These are phyloP conservation scores for Colletotrichum liriopes DNA, from an alignment of 2,329 filamentous ascomycete genomes.

Conservation along the genomic window DNA sequence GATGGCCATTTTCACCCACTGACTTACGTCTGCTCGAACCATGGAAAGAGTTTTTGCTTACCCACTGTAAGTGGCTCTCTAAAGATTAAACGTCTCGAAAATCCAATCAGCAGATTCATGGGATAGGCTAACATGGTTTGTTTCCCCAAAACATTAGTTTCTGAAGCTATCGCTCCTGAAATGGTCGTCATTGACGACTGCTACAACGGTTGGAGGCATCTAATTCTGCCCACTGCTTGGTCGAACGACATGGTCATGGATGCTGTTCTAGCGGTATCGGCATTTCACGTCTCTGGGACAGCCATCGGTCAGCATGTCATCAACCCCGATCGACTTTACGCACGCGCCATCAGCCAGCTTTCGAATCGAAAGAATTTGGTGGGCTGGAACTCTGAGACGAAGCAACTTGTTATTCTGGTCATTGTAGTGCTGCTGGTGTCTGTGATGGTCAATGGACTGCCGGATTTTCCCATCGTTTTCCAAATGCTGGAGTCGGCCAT, in stretches of 20 bases:
- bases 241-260: constrained; percentile 47
- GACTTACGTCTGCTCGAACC: constrained; percentile 12
- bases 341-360: constrained; percentile 11
- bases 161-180: constrained; percentile 45
- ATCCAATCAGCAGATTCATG: too few relatives aligned
- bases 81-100: too few relatives aligned
- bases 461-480: constrained; percentile 48
- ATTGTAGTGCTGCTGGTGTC: constrained; percentile 47
- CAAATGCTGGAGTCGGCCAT: constrained; percentile 49
- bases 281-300: constrained; percentile 45
- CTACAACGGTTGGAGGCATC: constrained; percentile 45
- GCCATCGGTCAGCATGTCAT: not conserved
- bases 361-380: not conserved
- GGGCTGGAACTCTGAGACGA: constrained; percentile 7
- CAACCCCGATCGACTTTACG: constrained; percentile 6
- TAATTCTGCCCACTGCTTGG: constrained; percentile 44
- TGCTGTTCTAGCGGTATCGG: constrained; percentile 47
- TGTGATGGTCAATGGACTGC: constrained; percentile 47
- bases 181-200: constrained; percentile 46
- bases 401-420: constrained; percentile 34
- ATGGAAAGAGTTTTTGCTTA: constrained; percentile 27
- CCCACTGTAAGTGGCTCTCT: constrained; percentile 38
- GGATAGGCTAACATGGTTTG: too few relatives aligned
- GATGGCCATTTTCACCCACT: too few relatives aligned
- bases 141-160: constrained; percentile 41